These are phyloP conservation scores for Xylaria sp. DNA, from an alignment of 2,329 filamentous ascomycete genomes.

Conservation along the genomic window DNA sequence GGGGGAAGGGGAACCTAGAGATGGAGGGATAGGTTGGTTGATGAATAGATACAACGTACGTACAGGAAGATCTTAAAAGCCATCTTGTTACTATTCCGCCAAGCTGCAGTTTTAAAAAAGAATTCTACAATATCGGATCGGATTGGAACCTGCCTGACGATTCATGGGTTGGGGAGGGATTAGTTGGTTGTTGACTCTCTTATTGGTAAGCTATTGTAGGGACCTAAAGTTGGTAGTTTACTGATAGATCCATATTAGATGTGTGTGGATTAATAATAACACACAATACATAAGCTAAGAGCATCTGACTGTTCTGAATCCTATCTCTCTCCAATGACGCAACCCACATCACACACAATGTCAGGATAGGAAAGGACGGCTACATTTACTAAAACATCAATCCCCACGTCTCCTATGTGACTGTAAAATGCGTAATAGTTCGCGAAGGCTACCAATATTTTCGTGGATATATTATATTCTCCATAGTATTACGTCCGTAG, in stretches of 20 bases:
- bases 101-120: background rate
- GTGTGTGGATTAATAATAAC: background rate
- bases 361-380: background rate
- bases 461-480: background rate
- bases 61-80: conserved; percentile 38
- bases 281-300: background rate
- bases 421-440: background rate
- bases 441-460: background rate
- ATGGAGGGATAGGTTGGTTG: background rate
- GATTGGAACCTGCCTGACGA: background rate
- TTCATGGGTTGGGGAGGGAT: background rate
- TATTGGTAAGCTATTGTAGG: background rate
- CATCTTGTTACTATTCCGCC: conserved; percentile 9
- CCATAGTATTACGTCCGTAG: conserved; percentile 22
- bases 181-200: background rate
- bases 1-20: background rate
- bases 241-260: too few species aligned
- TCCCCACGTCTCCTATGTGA: background rate
- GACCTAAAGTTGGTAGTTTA: background rate
- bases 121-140: background rate
- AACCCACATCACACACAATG: background rate
- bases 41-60: background rate
- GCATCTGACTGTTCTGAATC: background rate
- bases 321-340: background rate
- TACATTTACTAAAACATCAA: background rate